These are phyloP conservation scores for Boletus sp. DNA, from an alignment of 768 basidiomycete genomes.

Conservation along the genomic window DNA sequence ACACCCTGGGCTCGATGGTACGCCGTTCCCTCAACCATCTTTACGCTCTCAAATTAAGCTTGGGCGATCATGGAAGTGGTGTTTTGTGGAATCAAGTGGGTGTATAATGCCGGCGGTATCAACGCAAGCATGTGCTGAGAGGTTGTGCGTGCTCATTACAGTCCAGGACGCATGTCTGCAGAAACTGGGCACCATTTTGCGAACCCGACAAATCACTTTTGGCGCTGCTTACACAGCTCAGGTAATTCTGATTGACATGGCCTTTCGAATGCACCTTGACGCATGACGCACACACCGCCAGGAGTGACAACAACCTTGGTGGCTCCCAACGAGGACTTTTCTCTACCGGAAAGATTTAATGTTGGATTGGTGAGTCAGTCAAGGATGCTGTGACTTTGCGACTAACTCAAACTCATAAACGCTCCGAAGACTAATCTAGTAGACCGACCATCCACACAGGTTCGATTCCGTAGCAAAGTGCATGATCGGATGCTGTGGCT, in stretches of 20 bases:
- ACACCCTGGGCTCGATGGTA: constrained; percentile 55
- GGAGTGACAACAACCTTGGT: constrained; percentile 58
- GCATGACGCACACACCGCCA: constrained; percentile 18
- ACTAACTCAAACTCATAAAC: background rate
- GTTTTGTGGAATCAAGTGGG: constrained; percentile 85
- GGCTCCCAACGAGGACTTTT: constrained; percentile 56
- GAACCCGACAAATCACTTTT: constrained; percentile 81
- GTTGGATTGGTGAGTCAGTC: constrained; percentile 59
- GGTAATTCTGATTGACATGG: constrained; percentile 37
- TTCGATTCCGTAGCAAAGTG: constrained; percentile 20
- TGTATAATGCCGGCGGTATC: background rate
- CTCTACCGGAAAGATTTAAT: constrained; percentile 54
- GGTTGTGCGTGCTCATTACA: constrained; percentile 23
- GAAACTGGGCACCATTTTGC: constrained; percentile 76
- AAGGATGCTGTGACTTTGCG: background rate
- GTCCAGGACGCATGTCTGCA: constrained; percentile 69
- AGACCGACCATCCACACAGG: constrained; percentile 64
- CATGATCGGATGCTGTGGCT: background rate
- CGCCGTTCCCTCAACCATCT: constrained; percentile 8
- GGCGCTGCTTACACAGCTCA: constrained; percentile 66
- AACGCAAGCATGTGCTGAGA: background rate
- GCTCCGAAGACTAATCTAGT: constrained; percentile 69
- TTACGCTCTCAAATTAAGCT: background rate
- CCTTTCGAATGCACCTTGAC: background rate
- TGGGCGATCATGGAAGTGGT: constrained; percentile 47